phyloP scores from a whole-genome alignment of 768 basidiomycete genomes.

The Russula vinacea region DNA sequence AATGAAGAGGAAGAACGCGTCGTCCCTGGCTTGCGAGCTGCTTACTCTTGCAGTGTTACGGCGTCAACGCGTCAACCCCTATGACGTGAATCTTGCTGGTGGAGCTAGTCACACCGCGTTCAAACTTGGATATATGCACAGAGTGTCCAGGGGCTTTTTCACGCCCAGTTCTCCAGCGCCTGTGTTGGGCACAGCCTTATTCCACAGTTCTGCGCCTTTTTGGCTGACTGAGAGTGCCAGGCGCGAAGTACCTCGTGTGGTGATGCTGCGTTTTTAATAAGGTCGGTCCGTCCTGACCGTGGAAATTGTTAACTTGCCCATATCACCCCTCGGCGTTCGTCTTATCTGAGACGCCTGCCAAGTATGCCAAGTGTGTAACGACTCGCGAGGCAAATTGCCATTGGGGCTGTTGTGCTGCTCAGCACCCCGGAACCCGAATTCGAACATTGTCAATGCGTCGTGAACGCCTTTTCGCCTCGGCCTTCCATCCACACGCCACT shows the following conservation, averaged over 20 bases:
- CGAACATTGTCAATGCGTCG: too few species aligned
- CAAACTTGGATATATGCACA: neutral
- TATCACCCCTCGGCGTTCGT: neutral
- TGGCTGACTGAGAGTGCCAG: neutral
- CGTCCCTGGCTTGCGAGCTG: neutral
- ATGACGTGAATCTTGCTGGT: neutral
- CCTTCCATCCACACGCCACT: too few species aligned
- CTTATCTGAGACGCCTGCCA: neutral
- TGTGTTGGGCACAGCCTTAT: neutral
- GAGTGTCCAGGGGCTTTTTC: conserved; percentile 1
- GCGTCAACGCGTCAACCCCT: neutral
- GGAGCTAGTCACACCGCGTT: neutral
- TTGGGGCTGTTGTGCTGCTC: neutral
- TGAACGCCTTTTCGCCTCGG: too few species aligned
- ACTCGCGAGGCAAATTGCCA: neutral
- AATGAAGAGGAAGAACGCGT: neutral
- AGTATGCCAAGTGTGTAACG: neutral
- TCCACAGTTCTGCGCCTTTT: neutral
- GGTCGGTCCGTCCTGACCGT: neutral
- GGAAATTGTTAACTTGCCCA: neutral
- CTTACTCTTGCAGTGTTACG: neutral
- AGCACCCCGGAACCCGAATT: neutral
- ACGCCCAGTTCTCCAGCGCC: neutral
- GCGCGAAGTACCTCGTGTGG: neutral
- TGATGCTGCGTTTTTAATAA: neutral